Base-by-base conservation (phyloP, 2,329 filamentous ascomycete species). In the Madurella fahalii region DNA sequence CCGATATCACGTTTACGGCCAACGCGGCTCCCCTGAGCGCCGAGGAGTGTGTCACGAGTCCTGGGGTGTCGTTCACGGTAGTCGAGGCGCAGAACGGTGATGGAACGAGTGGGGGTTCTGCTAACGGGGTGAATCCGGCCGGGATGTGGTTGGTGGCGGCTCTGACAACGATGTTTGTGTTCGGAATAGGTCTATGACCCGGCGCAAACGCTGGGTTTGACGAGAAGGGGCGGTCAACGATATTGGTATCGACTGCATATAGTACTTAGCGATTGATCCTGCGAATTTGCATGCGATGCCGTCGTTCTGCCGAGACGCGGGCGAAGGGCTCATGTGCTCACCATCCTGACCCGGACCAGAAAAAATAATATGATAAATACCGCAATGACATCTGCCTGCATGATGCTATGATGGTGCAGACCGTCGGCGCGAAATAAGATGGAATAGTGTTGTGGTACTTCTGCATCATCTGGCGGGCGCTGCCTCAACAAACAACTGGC, bases 1-100 rank as follows among this genome's bases (percentile, higher is more conserved):
- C 87, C 65, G 87, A 92, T 63, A 81, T 91, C 61, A 84, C 81
- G 25, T 85, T 92, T 72, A 79, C 77, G 32, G 72, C 73, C 49
- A 72, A 73, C 11, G 75, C 80, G 4, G 72, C 76, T 16, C 67
- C 72, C 9, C 73, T 78, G 15, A 66, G 72, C 25, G 72, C 67
- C 18, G 71, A 72, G 40, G 70, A 77, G 54, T 90, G 86, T 77
- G 72, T 71, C 59, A 87, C 82, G 61, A 77, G 75, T 59, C 82
- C 77, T 9, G 80, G 78, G 34, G 72, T 89, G 43, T 73, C 72
- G 18, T 63, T 68, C 31, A 56, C 55, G 41, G 51, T 53, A 11
- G 61, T 77, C 58, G 64, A 64, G 59, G 64, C 68, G 53, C 65
- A 69, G 56, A 20, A 5, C 42, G 3, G 50, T 40, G 47, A 54